phyloP scores from a whole-genome alignment of 2,329 filamentous ascomycete genomes.

The Sarocladium oryzae region DNA sequence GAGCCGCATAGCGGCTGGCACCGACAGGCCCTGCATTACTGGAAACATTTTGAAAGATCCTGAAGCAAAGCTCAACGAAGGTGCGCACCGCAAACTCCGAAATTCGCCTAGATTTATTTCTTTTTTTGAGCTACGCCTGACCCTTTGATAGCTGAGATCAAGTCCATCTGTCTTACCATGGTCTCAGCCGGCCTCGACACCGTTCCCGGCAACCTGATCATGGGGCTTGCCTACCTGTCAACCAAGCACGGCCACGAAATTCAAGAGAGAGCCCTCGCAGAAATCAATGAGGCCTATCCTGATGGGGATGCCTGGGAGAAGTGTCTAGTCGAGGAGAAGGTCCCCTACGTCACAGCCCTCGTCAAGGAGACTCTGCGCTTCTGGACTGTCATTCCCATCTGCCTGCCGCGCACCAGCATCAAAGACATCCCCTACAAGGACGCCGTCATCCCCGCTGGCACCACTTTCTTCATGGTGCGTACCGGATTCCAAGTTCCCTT shows the following conservation, averaged over 20 bases:
- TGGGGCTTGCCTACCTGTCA: slow-evolving; percentile 72
- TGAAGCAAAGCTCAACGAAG: slow-evolving; percentile 33
- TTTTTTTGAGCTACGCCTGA: neutral
- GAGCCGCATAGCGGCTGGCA: slow-evolving; percentile 30
- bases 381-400: slow-evolving; percentile 76
- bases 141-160: slow-evolving; percentile 55
- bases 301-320: slow-evolving; percentile 69
- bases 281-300: slow-evolving; percentile 66
- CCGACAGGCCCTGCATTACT: slow-evolving; percentile 35
- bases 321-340: slow-evolving; percentile 66
- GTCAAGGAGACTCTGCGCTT: slow-evolving; percentile 74
- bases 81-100: slow-evolving; percentile 14
- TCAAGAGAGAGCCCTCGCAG: slow-evolving; percentile 61
- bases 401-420: slow-evolving; percentile 64
- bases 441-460: slow-evolving; percentile 63
- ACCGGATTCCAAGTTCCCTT: neutral
- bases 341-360: slow-evolving; percentile 69
- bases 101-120: neutral
- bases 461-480: slow-evolving; percentile 69
- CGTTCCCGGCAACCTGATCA: slow-evolving; percentile 71
- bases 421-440: slow-evolving; percentile 66
- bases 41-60: slow-evolving; percentile 49
- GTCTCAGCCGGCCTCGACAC: slow-evolving; percentile 77
- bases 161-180: slow-evolving; percentile 77
- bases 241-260: slow-evolving; percentile 60